phyloP scores from a whole-genome alignment of 179 eudicot species.

The Kewa caespitosa region DNA sequence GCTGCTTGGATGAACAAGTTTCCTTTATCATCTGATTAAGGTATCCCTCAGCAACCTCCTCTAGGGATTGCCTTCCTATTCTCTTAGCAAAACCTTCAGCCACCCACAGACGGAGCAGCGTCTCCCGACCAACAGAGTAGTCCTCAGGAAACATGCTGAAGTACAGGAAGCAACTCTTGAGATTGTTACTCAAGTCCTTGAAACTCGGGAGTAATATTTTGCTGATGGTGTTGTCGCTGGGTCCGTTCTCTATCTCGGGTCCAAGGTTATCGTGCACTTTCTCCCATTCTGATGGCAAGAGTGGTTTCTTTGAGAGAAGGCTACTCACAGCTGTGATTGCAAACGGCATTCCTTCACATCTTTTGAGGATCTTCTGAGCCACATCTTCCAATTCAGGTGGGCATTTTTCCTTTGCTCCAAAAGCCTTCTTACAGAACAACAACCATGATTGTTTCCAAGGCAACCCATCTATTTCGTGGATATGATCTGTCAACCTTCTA shows the following conservation, averaged over 20 bases:
- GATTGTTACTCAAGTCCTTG: conserved; percentile 26
- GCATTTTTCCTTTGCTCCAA: conserved; percentile 15
- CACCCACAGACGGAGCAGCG: conserved; percentile 32
- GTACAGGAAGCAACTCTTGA: conserved; percentile 36
- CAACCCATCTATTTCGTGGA: background rate
- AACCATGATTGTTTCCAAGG: background rate
- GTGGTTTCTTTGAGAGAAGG: conserved; percentile 19
- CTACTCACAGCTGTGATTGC: conserved; percentile 27
- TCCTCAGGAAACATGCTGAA: conserved; percentile 35
- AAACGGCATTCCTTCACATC: conserved; percentile 33
- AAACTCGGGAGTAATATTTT: conserved; percentile 21
- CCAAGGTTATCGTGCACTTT: background rate
- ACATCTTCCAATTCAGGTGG: conserved; percentile 24
- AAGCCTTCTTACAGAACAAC: conserved; percentile 33
- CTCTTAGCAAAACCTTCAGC: conserved; percentile 38
- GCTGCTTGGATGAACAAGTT: conserved; percentile 12
- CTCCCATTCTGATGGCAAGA: conserved; percentile 24
- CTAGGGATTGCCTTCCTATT: conserved; percentile 6
- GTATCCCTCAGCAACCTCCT: conserved; percentile 32
- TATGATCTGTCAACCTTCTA: background rate
- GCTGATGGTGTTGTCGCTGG: conserved; percentile 1
- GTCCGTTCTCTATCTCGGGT: background rate
- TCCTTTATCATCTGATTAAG: conserved; percentile 33
- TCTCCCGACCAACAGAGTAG: background rate
- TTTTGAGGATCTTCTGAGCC: conserved; percentile 19